These are phyloP conservation scores for Kandelia obovata DNA, from an alignment of 345 rosid species.

Conservation along the genomic window DNA sequence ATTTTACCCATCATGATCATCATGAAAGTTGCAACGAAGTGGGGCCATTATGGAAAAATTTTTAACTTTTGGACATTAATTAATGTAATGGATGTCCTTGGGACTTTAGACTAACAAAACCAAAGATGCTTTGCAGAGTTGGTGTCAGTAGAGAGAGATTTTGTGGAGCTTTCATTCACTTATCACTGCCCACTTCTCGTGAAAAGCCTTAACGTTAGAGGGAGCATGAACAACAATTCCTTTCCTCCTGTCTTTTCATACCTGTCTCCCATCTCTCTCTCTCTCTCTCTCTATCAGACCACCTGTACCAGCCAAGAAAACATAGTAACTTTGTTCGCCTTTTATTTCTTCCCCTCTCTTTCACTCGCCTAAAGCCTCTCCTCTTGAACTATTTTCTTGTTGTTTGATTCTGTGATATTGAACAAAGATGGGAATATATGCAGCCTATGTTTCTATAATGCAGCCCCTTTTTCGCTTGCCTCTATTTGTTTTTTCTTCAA, in stretches of 20 bases:
- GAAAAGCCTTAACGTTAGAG: slow-evolving; percentile 39
- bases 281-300: slow-evolving; percentile 11
- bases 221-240: slow-evolving; percentile 27
- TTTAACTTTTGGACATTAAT: too few relatives aligned
- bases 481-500: slow-evolving; percentile 27
- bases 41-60: too few relatives aligned
- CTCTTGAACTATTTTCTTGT: slow-evolving; percentile 29
- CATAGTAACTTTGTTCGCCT: slow-evolving; percentile 10
- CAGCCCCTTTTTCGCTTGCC: slow-evolving; percentile 19
- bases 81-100: too few relatives aligned
- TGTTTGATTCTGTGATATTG: slow-evolving; percentile 30
- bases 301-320: slow-evolving; percentile 14
- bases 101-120: too few relatives aligned
- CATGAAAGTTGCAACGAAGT: too few relatives aligned
- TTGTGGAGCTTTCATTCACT: slow-evolving; percentile 48
- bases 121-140: too few relatives aligned
- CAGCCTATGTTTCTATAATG: slow-evolving; percentile 38
- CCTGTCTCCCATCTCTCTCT: slow-evolving; percentile 25
- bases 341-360: slow-evolving; percentile 10
- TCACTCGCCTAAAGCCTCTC: slow-evolving; percentile 2
- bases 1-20: too few relatives aligned
- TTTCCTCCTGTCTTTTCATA: slow-evolving; percentile 19
- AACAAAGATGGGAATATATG: slow-evolving; percentile 12
- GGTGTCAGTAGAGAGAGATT: slow-evolving; percentile 13
- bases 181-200: slow-evolving; percentile 63